These are phyloP conservation scores for Pleurotus ostreatus DNA, from an alignment of 768 basidiomycete genomes.

Conservation along the genomic window DNA sequence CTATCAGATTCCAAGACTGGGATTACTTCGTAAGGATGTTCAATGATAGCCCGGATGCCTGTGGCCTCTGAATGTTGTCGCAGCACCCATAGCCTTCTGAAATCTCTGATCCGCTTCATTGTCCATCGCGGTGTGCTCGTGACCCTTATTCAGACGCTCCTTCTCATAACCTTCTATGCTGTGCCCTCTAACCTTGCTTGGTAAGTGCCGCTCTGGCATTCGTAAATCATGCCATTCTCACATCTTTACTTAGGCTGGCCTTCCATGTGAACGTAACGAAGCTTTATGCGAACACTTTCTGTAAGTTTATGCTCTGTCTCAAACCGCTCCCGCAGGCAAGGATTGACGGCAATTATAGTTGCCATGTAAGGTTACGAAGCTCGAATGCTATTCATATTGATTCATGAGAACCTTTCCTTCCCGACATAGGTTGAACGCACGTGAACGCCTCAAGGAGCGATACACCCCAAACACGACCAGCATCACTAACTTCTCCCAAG, in stretches of 20 bases:
- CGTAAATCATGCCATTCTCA: background rate
- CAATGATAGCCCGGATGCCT: background rate
- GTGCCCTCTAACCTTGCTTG: slow-evolving; percentile 31
- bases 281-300: slow-evolving; percentile 46
- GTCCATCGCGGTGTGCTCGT: slow-evolving; percentile 41
- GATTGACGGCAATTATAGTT: slow-evolving; percentile 15
- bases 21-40: slow-evolving; percentile 27
- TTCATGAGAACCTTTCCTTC: background rate
- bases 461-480: slow-evolving; percentile 8
- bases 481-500: background rate
- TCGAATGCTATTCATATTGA: background rate
- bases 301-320: slow-evolving; percentile 30
- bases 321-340: background rate
- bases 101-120: slow-evolving; percentile 32
- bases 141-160: slow-evolving; percentile 35
- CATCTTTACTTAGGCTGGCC: slow-evolving; percentile 30
- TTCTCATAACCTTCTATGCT: slow-evolving; percentile 38
- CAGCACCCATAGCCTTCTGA: slow-evolving; percentile 36
- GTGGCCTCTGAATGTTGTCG: background rate
- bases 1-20: slow-evolving; percentile 33
- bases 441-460: slow-evolving; percentile 14
- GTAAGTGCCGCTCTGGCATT: slow-evolving; percentile 16
- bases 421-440: slow-evolving; percentile 18
- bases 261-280: slow-evolving; percentile 46
- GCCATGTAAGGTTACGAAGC: slow-evolving; percentile 24